phyloP scores from a whole-genome alignment of 2,329 filamentous ascomycete genomes.

The Onygena corvina region DNA sequence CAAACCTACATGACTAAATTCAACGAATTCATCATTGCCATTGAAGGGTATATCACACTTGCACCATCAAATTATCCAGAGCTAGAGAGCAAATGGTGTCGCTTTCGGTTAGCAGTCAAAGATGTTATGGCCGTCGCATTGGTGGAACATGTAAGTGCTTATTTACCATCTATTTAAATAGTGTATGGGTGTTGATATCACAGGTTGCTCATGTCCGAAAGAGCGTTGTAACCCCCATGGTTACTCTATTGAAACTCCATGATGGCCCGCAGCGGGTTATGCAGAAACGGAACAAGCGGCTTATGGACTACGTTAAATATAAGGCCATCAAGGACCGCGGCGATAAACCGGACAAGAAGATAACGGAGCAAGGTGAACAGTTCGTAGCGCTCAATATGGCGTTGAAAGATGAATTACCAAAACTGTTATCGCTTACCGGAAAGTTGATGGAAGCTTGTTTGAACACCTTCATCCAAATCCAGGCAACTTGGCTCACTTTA shows the following conservation, averaged over 20 bases:
- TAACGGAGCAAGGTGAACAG: constrained; percentile 70
- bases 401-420: constrained; percentile 80
- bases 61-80: constrained; percentile 63
- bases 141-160: constrained; percentile 58
- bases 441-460: constrained; percentile 74
- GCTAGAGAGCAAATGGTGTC: constrained; percentile 86
- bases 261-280: constrained; percentile 77
- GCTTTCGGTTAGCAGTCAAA: constrained; percentile 74
- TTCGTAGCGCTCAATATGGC: constrained; percentile 88
- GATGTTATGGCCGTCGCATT: constrained; percentile 75
- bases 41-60: constrained; percentile 67
- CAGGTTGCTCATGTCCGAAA: constrained; percentile 57
- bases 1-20: constrained; percentile 71
- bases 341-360: constrained; percentile 78
- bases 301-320: constrained; percentile 74
- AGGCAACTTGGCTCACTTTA: constrained; percentile 68
- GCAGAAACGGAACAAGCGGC: constrained; percentile 87
- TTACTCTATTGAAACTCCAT: constrained; percentile 65
- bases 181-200: constrained; percentile 8
- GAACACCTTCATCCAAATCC: constrained; percentile 70
- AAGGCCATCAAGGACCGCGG: constrained; percentile 65
- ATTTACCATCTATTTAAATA: not conserved
- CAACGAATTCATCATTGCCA: constrained; percentile 64
- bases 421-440: constrained; percentile 68
- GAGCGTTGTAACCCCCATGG: constrained; percentile 74